These are phyloP conservation scores for Sarcodon aspratus DNA, from an alignment of 768 basidiomycete genomes.

Conservation along the genomic window DNA sequence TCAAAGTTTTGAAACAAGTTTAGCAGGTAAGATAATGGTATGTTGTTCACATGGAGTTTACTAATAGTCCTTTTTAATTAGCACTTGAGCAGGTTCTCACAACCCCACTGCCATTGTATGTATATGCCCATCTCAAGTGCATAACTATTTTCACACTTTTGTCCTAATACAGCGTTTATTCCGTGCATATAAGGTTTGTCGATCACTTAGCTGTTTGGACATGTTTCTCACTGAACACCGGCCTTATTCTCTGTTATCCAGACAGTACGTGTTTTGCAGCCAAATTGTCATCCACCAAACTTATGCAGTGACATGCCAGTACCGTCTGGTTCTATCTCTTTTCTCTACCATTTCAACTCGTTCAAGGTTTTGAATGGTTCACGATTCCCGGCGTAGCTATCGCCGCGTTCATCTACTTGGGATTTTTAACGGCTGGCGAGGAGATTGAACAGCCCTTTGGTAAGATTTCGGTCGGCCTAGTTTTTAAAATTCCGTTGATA, in stretches of 20 bases:
- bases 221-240: neutral
- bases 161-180: constrained; percentile 35
- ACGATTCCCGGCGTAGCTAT: constrained; percentile 56
- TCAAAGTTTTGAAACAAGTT: constrained; percentile 40
- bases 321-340: constrained; percentile 68
- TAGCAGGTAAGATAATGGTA: constrained; percentile 26
- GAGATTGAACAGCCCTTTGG: constrained; percentile 64
- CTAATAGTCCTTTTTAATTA: constrained; percentile 9
- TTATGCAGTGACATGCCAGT: constrained; percentile 11
- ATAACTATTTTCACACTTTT: neutral
- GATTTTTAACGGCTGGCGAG: constrained; percentile 61
- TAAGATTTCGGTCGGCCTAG: constrained; percentile 13
- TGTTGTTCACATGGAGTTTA: neutral
- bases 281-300: neutral
- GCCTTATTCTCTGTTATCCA: constrained; percentile 1
- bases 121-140: constrained; percentile 5
- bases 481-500: neutral
- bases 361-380: constrained; percentile 48
- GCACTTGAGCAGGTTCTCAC: constrained; percentile 51
- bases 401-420: constrained; percentile 65
- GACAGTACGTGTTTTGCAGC: constrained; percentile 11
- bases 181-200: constrained; percentile 45
- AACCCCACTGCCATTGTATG: constrained; percentile 56
- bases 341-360: constrained; percentile 69
- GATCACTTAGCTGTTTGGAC: neutral